Evolutionary conservation across 768 basidiomycete genomes (phyloP), one percentile per base, ranked within the genome.

Genomic region (Suillus tomentosus): DNA sequence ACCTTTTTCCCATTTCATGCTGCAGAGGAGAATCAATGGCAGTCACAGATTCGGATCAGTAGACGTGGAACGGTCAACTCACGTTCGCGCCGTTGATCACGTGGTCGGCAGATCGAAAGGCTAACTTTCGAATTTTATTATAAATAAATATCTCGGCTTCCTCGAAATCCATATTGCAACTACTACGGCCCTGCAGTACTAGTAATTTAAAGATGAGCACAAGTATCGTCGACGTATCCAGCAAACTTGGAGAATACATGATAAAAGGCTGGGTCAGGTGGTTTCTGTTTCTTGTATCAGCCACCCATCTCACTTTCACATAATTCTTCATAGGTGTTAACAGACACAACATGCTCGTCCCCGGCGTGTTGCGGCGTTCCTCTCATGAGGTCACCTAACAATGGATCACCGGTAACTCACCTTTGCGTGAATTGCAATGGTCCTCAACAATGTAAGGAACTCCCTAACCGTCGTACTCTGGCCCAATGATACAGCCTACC

Each of bases 191-290:
- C 15, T 59, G 45, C 22, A 48, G 5, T 62, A 62, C 31, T 65
- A n/a, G n/a, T n/a, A 61, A 50, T 24, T 14, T 15, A 53, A 31
- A 61, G 36, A 89, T 89, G 87, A 77, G 78, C 45, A 81, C 78
- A 34, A 81, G 77, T 36, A 76, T 86, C 50, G 74, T 80, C 47
- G 83, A 89, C 69, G 81, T 90, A 11, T 85, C 91, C n/a, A 76
- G 76, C 64, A 82, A 77, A 45, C 81, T 93, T 17, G 89, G 89
- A 5, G 84, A 88, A 66, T 88, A 85, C 65, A 86, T 94, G 86
- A 78, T 92, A 67, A 87, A 85, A 74, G 91, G 91, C 68, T 92
- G 90, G 90, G 91, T 90, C 64, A 65, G 79, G 71, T 7, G 42
- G 27, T 19, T 10, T 53, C 62, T 47, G 11, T 61, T 40, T 34